Percentiles rank a stretch among this genome's conserved stretches.
phyloP scores from a whole-genome alignment of 441 rosid species.

The Erodium chrysanthum region DNA sequence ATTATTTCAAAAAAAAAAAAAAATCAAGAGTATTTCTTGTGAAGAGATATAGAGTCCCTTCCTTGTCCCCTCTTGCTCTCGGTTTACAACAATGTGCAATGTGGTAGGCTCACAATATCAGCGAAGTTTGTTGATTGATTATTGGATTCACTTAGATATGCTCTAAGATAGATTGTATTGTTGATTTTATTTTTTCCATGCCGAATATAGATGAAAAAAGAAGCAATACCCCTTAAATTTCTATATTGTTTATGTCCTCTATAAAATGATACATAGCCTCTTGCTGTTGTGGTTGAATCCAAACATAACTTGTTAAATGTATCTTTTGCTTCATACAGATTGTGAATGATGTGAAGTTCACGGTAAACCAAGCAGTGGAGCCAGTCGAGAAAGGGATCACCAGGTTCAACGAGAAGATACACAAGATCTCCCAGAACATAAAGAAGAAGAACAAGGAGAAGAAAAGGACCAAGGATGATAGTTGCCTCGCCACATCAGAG shows the following conservation, averaged over 20 bases:
- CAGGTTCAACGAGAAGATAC: conserved; percentile 77
- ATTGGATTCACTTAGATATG: background rate
- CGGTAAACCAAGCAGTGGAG: conserved; percentile 92
- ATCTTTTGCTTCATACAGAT: conserved; percentile 39
- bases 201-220: too few relatives aligned
- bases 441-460: conserved; percentile 64
- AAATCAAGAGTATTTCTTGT: too few relatives aligned
- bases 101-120: too few relatives aligned
- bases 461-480: conserved; percentile 75
- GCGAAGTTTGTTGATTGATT: too few relatives aligned
- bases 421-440: conserved; percentile 81
- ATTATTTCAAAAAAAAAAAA: too few relatives aligned
- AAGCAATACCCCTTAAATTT: too few relatives aligned
- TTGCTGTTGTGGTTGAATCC: background rate
- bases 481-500: conserved; percentile 23
- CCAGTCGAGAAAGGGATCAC: conserved; percentile 93
- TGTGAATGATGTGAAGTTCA: conserved; percentile 83
- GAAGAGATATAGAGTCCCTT: too few relatives aligned
- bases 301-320: conserved; percentile 4
- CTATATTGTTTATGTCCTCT: too few relatives aligned
- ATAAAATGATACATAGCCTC: too few relatives aligned
- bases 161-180: background rate
- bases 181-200: too few relatives aligned
- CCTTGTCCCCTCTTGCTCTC: too few relatives aligned
- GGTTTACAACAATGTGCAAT: too few relatives aligned